A percentile compares a stretch with the other conserved stretches of the same genome.
These are phyloP conservation scores for Saitozyma sp. DNA, from an alignment of 768 basidiomycete species.

Conservation along the genomic window DNA sequence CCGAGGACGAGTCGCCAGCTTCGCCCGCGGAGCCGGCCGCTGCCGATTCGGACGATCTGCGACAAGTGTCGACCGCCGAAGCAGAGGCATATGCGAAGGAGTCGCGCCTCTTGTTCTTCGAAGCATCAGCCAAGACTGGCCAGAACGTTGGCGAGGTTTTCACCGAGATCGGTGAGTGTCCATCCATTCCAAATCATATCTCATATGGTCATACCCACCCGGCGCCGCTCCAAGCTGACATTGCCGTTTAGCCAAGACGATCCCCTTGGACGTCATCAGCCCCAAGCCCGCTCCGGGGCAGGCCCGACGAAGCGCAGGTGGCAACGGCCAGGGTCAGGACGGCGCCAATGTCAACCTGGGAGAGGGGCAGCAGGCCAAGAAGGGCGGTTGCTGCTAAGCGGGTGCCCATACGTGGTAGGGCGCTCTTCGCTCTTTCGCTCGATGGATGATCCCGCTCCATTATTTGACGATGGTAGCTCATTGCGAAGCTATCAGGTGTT, in stretches of 20 bases:
- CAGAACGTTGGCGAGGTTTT: constrained; percentile 92
- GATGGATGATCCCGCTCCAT: no score
- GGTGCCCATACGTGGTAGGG: no score
- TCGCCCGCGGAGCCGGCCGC: background rate
- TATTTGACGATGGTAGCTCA: no score
- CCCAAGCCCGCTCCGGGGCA: constrained; percentile 67
- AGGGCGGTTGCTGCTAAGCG: constrained; percentile 49
- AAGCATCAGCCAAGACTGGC: constrained; percentile 81
- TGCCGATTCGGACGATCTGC: constrained; percentile 31
- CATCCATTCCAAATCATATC: no score
- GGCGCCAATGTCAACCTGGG: constrained; percentile 46
- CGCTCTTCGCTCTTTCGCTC: no score
- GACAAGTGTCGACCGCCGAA: constrained; percentile 92
- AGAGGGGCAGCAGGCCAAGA: constrained; percentile 47
- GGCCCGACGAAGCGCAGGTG: constrained; percentile 41
- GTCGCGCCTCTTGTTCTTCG: constrained; percentile 91
- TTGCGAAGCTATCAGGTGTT: no score
- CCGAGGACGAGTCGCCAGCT: constrained; percentile 9
- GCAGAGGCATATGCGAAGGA: constrained; percentile 95
- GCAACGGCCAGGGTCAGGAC: constrained; percentile 11
- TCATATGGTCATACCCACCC: no score
- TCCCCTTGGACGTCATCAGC: constrained; percentile 89
- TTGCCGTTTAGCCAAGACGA: constrained; percentile 66
- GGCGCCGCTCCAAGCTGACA: no score
- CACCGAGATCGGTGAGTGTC: constrained; percentile 84